A percentile compares a stretch with the other conserved stretches of the same genome.
Evolutionary conservation across 768 basidiomycete species (phyloP).

Genomic region (Mycena venus): DNA sequence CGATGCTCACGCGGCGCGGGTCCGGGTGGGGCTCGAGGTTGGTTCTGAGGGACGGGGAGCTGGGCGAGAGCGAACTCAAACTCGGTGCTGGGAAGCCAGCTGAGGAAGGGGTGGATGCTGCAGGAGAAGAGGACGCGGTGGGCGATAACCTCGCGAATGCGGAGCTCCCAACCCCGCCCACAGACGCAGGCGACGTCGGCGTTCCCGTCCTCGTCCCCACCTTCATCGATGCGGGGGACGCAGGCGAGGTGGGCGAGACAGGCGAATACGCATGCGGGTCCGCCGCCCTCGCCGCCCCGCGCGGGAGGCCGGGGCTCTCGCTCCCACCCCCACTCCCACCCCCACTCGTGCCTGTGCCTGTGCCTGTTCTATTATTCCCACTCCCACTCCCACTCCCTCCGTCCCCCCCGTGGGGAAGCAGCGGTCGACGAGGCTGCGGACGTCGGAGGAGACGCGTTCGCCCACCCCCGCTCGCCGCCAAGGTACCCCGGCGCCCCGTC

Average conservation of each 20-base stretch:
- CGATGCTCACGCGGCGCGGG: constrained; percentile 14
- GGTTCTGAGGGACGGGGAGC: too few relatives aligned
- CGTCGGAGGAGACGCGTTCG: not conserved
- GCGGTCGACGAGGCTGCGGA: not conserved
- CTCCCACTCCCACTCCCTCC: too few relatives aligned
- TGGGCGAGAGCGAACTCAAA: not conserved
- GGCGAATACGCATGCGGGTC: constrained; percentile 27
- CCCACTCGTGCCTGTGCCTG: not conserved
- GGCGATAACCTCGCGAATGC: too few relatives aligned
- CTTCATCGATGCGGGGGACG: not conserved
- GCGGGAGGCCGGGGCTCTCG: not conserved
- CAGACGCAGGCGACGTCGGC: too few relatives aligned
- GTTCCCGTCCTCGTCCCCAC: too few relatives aligned
- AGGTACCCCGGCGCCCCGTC: not conserved
- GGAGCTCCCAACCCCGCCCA: too few relatives aligned
- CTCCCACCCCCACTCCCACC: not conserved
- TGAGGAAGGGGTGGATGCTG: not conserved
- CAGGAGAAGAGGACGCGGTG: not conserved
- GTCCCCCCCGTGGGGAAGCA: too few relatives aligned
- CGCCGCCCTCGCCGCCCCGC: constrained; percentile 10
- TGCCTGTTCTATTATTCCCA: too few relatives aligned
- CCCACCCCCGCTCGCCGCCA: not conserved
- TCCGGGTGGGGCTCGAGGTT: not conserved
- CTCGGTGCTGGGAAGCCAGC: too few relatives aligned
- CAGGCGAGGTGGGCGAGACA: not conserved